phyloP scores from a whole-genome alignment of 2,329 filamentous ascomycete species.

The Amauroascus niger region DNA sequence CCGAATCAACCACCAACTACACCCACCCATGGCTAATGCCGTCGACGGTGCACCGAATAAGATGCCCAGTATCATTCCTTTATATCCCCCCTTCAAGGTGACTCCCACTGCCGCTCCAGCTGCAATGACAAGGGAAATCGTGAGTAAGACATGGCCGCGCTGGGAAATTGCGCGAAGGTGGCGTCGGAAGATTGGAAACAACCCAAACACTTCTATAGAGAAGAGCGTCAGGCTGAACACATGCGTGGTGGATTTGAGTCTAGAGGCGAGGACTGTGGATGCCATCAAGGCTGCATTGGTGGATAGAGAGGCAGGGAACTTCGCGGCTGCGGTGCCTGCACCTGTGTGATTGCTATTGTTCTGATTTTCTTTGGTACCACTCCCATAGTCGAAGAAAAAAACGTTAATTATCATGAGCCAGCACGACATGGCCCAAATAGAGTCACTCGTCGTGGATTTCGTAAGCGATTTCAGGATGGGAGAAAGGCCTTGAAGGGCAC shows the following conservation, averaged over 20 bases:
- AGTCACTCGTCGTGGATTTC: slow-evolving; percentile 80
- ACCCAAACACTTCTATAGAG: slow-evolving; percentile 90
- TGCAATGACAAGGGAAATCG: slow-evolving; percentile 63
- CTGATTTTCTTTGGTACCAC: slow-evolving; percentile 26
- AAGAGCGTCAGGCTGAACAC: slow-evolving; percentile 94
- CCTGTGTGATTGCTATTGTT: slow-evolving; percentile 10
- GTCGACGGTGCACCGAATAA: slow-evolving; percentile 65
- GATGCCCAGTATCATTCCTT: slow-evolving; percentile 58
- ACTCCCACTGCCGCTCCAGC: slow-evolving; percentile 69
- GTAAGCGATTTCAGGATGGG: slow-evolving; percentile 97
- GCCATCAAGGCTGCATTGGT: slow-evolving; percentile 97
- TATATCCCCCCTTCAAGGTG: slow-evolving; percentile 45
- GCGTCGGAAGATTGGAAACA: slow-evolving; percentile 94
- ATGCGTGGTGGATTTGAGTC: slow-evolving; percentile 79
- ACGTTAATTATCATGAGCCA: slow-evolving; percentile 92
- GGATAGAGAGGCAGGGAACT: slow-evolving; percentile 57
- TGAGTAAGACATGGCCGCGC: slow-evolving; percentile 68
- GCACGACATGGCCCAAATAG: slow-evolving; percentile 93
- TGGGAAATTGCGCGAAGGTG: slow-evolving; percentile 75
- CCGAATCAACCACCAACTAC: slow-evolving; percentile 96
- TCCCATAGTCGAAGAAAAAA: slow-evolving; percentile 94
- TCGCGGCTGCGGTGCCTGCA: slow-evolving; percentile 35
- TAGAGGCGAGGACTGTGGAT: slow-evolving; percentile 82
- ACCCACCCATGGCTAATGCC: slow-evolving; percentile 75
- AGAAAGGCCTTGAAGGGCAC: slow-evolving; percentile 78